phyloP scores from a whole-genome alignment of 1,284 basidiomycete species.

The Heterobasidion parviporum region DNA sequence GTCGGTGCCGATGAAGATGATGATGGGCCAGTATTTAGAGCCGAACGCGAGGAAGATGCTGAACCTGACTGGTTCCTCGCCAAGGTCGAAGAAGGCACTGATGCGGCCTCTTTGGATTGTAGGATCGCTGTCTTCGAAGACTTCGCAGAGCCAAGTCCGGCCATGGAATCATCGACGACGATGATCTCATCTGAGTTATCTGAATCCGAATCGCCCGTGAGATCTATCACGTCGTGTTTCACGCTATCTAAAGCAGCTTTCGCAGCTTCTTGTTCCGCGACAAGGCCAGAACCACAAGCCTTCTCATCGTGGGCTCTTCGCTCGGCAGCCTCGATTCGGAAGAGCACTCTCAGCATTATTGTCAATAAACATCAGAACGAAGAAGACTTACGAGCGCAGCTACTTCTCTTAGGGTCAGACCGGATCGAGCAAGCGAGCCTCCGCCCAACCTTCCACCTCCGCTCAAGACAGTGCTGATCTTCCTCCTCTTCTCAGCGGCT shows the following conservation, averaged over 20 bases:
- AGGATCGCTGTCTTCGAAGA: slow-evolving; percentile 9
- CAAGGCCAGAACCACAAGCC: slow-evolving; percentile 54
- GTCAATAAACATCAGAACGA: not conserved
- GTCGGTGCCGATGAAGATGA: not conserved
- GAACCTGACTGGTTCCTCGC: not conserved
- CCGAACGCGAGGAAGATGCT: not conserved
- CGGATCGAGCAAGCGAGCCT: slow-evolving; percentile 20
- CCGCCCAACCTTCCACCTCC: slow-evolving; percentile 52
- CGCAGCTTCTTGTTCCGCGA: slow-evolving; percentile 56
- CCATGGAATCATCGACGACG: slow-evolving; percentile 18
- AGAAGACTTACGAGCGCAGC: slow-evolving; percentile 61
- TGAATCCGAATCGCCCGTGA: slow-evolving; percentile 36
- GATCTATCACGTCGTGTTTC: slow-evolving; percentile 53
- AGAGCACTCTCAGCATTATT: not conserved
- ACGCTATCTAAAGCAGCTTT: slow-evolving; percentile 63
- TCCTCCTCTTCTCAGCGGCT: slow-evolving; percentile 67
- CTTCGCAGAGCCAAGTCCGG: not conserved
- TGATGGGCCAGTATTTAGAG: not conserved
- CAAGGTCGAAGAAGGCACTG: not conserved
- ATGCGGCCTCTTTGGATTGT: not conserved
- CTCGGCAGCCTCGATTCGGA: slow-evolving; percentile 66
- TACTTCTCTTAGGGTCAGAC: slow-evolving; percentile 59
- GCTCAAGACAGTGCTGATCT: slow-evolving; percentile 38
- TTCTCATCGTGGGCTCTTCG: slow-evolving; percentile 65
- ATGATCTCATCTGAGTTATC: slow-evolving; percentile 14